phyloP scores from a whole-genome alignment of 768 basidiomycete species.

The Termitomyces sp. region DNA sequence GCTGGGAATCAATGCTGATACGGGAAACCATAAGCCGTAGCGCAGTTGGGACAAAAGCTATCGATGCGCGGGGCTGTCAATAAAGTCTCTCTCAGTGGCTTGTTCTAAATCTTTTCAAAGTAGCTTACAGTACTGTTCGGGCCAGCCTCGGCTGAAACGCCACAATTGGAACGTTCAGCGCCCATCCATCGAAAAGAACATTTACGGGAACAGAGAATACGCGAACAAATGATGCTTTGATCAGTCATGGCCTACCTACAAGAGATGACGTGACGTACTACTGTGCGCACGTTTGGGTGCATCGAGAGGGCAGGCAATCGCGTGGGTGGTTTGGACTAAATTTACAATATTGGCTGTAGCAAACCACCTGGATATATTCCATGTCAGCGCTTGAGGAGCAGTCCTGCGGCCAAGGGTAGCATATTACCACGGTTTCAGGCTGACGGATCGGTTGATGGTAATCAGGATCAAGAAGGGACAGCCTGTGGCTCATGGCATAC shows the following conservation, averaged over 20 bases:
- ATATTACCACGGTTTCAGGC: not conserved
- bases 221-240: not conserved
- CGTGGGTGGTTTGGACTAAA: constrained; percentile 48
- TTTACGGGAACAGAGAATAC: not conserved
- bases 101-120: no score
- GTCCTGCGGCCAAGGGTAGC: not conserved
- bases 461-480: not conserved
- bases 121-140: constrained; percentile 37
- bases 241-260: not conserved
- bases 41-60: constrained; percentile 32
- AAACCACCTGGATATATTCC: not conserved
- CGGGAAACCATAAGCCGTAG: not conserved
- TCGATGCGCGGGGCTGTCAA: constrained; percentile 34
- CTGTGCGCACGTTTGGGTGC: constrained; percentile 33
- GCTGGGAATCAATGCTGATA: not conserved
- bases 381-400: not conserved
- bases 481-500: no score
- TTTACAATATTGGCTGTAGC: constrained; percentile 28
- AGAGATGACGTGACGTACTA: constrained; percentile 29
- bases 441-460: not conserved
- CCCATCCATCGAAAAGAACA: not conserved
- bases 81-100: not conserved
- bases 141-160: constrained; percentile 31
- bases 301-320: constrained; percentile 33
- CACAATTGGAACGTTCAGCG: not conserved